phyloP scores from a whole-genome alignment of 305 asterid genomes.

The Salvia sclarea region DNA sequence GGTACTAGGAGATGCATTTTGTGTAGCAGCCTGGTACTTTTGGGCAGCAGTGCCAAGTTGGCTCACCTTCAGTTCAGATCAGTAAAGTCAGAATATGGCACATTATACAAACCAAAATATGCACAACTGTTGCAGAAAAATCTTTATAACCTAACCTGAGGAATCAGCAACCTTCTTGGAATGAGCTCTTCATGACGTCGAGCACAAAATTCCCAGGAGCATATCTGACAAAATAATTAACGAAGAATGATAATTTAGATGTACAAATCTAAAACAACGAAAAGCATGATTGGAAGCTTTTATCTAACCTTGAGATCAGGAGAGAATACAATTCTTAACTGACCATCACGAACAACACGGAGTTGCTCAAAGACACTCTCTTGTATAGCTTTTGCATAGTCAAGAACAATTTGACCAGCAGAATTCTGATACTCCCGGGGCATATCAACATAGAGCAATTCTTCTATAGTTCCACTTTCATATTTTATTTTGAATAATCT shows the following conservation, averaged over 20 bases:
- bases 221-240: slow-evolving; percentile 38
- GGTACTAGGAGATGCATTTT: slow-evolving; percentile 49
- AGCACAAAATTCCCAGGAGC: slow-evolving; percentile 87
- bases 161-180: slow-evolving; percentile 63
- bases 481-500: slow-evolving; percentile 72
- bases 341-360: slow-evolving; percentile 79
- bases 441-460: slow-evolving; percentile 65
- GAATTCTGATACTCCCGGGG: slow-evolving; percentile 53
- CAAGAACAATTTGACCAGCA: slow-evolving; percentile 68
- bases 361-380: slow-evolving; percentile 81
- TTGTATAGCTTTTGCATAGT: slow-evolving; percentile 72
- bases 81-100: slow-evolving; percentile 12
- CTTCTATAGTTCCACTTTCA: slow-evolving; percentile 78
- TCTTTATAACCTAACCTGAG: slow-evolving; percentile 48
- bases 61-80: slow-evolving; percentile 51
- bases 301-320: slow-evolving; percentile 70
- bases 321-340: slow-evolving; percentile 71
- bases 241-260: slow-evolving; percentile 9
- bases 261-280: slow-evolving; percentile 1
- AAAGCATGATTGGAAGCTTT: slow-evolving; percentile 21
- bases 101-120: slow-evolving; percentile 9
- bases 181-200: slow-evolving; percentile 78
- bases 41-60: slow-evolving; percentile 81
- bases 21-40: slow-evolving; percentile 69
- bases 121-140: slow-evolving; percentile 8